Base-by-base conservation (phyloP, 148 eudicot genomes). In the Bassia scoparia region DNA sequence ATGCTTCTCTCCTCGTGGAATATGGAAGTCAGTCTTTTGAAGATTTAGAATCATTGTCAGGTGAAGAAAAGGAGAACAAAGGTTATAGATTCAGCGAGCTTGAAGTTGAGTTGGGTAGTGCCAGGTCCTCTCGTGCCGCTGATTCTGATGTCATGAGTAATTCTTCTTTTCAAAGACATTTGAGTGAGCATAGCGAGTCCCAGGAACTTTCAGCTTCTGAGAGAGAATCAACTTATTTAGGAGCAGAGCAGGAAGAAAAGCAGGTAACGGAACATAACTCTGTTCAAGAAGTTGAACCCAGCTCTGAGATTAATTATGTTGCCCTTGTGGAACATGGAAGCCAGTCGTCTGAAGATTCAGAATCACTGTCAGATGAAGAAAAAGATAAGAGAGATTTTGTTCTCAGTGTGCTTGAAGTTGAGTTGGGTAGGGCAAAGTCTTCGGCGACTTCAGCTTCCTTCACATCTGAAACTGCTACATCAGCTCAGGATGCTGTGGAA, bases 101-200 rank as follows among this genome's bases (percentile, higher is more conserved):
- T 74, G 80, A 68, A 65, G 61, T 68, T 76, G 79, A 67, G 64
- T 77, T 83, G 38, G 77, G 71, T 69, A 56, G 41, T 31, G 62
- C 21, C 62, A 33, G 23, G 37, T 73, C 72, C 29, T 72, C 70
- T 58, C 61, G 20, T 61, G 50, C 38, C 34, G 73, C 76, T 70
- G 81, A 73, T 78, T 83, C 88, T 41, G 90, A 82, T 74, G 76
- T 61, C 61, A 75, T 79, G 66, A 81, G 86, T 66, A 49, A 71
- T 73, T 72, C 80, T 44, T 81, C 87, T 65, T 79, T 78, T 66
- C 77, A 70, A 61, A 79, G 87, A 78, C 78, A 81, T 46, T 69
- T 66, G n/a, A 84, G 84, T 76, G 86, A 75, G 71, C 73, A 78
- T 35, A 84, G 84, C 50, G 86, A 84, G 77, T 78, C 81, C 52